phyloP scores from a whole-genome alignment of 2,329 filamentous ascomycete genomes.

The Coniosporium tulheliwenetii region DNA sequence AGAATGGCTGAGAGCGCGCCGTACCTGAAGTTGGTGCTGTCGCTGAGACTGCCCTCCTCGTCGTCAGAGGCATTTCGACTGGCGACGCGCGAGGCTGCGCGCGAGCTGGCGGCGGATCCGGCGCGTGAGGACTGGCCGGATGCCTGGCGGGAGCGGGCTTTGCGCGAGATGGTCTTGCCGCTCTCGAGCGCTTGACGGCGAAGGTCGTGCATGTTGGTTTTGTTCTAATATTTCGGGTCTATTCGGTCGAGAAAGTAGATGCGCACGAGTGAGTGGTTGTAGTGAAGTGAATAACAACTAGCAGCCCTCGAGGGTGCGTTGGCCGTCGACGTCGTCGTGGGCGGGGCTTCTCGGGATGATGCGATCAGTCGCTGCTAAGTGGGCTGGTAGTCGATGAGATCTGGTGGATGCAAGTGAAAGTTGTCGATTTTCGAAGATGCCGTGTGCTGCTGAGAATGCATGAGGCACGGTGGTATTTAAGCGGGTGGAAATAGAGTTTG shows the following conservation, averaged over 20 bases:
- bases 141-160: conserved; percentile 41
- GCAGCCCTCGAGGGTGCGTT: background rate
- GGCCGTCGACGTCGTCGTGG: too few relatives aligned
- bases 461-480: too few relatives aligned
- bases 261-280: too few relatives aligned
- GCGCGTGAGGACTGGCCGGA: conserved; percentile 43
- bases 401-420: too few relatives aligned
- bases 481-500: too few relatives aligned
- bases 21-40: conserved; percentile 33
- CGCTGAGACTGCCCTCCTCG: conserved; percentile 43
- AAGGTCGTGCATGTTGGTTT: conserved; percentile 19
- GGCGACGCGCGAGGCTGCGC: conserved; percentile 40
- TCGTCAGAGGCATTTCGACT: conserved; percentile 51
- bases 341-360: too few relatives aligned
- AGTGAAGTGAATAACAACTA: background rate
- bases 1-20: too few relatives aligned
- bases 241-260: background rate
- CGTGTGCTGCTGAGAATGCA: too few relatives aligned
- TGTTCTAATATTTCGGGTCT: background rate
- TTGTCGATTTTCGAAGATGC: too few relatives aligned
- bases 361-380: too few relatives aligned
- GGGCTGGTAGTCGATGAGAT: too few relatives aligned
- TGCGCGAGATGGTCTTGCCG: conserved; percentile 57
- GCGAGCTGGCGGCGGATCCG: conserved; percentile 41
- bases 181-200: conserved; percentile 56